Evolutionary conservation across 1,139 yeast species (phyloP).

Genomic region (Blastobotrys illinoisensis): DNA sequence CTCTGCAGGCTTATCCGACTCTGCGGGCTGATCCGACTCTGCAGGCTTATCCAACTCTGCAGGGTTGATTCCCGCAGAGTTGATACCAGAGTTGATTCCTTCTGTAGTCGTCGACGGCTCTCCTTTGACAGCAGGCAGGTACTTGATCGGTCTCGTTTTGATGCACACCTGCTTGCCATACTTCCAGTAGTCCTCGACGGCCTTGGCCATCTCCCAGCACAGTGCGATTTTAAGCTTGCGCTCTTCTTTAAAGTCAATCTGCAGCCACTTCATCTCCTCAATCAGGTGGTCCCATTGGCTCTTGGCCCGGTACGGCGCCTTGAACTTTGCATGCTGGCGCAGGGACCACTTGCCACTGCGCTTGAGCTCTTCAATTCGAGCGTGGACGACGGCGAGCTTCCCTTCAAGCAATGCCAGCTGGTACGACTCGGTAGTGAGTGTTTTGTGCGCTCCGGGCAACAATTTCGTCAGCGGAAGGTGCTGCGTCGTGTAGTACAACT

Average conservation of each 20-base stretch:
- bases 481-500: slow-evolving; percentile 79
- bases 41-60: slow-evolving; percentile 1
- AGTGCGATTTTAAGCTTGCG: slow-evolving; percentile 63
- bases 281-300: slow-evolving; percentile 70
- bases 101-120: too few species aligned
- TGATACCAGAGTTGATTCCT: too few species aligned
- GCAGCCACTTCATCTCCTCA: slow-evolving; percentile 84
- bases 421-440: slow-evolving; percentile 75
- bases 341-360: slow-evolving; percentile 87
- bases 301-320: slow-evolving; percentile 57
- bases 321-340: slow-evolving; percentile 69
- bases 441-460: slow-evolving; percentile 80
- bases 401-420: slow-evolving; percentile 89
- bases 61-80: not conserved
- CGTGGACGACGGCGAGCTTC: slow-evolving; percentile 83
- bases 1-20: too few species aligned
- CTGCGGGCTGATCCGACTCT: not conserved
- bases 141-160: slow-evolving; percentile 38
- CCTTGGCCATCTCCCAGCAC: slow-evolving; percentile 64
- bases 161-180: slow-evolving; percentile 64
- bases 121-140: slow-evolving; percentile 26
- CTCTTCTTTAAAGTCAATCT: slow-evolving; percentile 70
- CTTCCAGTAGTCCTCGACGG: slow-evolving; percentile 71
- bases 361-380: slow-evolving; percentile 87
- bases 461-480: slow-evolving; percentile 78